Conservation (phyloP, 345 rosid genomes). For the Eucalyptus grandis region DNA sequence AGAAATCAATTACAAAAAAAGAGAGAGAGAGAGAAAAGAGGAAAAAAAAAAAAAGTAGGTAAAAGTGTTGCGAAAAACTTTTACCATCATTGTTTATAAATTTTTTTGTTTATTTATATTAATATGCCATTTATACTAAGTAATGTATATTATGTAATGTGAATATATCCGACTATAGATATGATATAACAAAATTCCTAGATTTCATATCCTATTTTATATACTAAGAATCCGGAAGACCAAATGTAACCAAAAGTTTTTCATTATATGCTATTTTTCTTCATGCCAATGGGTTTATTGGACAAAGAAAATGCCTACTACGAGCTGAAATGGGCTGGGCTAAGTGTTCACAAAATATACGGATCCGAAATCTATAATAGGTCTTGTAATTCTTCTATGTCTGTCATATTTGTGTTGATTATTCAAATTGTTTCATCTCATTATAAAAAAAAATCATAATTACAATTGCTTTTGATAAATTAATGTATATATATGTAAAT, state of each 20-base stretch:
- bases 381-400: background rate
- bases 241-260: too few species aligned
- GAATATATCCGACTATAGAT: rapidly evolving
- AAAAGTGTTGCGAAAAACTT: too few species aligned
- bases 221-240: rapidly evolving
- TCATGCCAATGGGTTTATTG: background rate
- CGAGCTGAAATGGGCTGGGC: background rate
- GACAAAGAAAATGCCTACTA: background rate
- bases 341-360: background rate
- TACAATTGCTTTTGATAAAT: background rate
- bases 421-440: background rate
- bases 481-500: rapidly evolving
- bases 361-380: background rate
- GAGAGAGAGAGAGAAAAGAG: too few species aligned
- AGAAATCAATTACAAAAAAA: too few species aligned
- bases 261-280: background rate
- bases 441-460: background rate
- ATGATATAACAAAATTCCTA: too few species aligned
- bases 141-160: too few species aligned
- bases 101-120: too few species aligned
- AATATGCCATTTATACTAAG: rapidly evolving
- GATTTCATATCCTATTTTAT: too few species aligned
- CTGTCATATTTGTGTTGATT: background rate
- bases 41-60: too few species aligned
- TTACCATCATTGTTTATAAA: too few species aligned